These are phyloP conservation scores for Pseudogymnoascus sp. DNA, from an alignment of 2,329 filamentous ascomycete genomes.

Conservation along the genomic window DNA sequence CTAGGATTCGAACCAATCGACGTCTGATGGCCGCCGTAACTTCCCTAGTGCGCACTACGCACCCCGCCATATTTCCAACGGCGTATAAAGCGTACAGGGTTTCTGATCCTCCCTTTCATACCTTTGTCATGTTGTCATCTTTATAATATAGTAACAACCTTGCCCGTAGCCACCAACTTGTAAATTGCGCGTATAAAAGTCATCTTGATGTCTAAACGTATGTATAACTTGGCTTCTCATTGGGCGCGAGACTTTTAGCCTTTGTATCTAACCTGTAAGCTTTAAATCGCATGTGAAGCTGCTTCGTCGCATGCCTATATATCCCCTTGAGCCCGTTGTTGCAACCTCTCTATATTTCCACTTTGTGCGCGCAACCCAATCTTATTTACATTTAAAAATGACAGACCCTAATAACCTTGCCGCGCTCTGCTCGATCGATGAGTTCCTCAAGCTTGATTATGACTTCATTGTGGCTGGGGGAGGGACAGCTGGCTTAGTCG, in stretches of 20 bases:
- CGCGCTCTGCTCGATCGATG: conserved; percentile 12
- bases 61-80: not conserved
- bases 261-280: not conserved
- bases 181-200: not conserved
- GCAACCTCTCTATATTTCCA: not conserved
- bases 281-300: not conserved
- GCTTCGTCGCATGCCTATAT: not conserved
- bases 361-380: not conserved
- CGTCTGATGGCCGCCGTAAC: not conserved
- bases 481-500: conserved; percentile 36
- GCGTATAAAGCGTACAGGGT: not conserved
- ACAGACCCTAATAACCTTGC: not conserved
- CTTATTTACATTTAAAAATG: not conserved
- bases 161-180: not conserved
- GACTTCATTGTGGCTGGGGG: conserved; percentile 38
- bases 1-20: not conserved
- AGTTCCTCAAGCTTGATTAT: conserved; percentile 22
- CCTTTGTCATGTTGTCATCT: not conserved
- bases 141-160: not conserved
- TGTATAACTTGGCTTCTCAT: not conserved
- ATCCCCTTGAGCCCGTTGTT: not conserved
- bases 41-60: not conserved
- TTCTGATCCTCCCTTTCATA: not conserved
- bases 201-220: not conserved
- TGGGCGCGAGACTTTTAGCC: not conserved